Percentiles rank a stretch among this genome's conserved stretches.
These are phyloP conservation scores for Helminthosporium solani DNA, from an alignment of 2,329 filamentous ascomycete genomes.

Conservation along the genomic window DNA sequence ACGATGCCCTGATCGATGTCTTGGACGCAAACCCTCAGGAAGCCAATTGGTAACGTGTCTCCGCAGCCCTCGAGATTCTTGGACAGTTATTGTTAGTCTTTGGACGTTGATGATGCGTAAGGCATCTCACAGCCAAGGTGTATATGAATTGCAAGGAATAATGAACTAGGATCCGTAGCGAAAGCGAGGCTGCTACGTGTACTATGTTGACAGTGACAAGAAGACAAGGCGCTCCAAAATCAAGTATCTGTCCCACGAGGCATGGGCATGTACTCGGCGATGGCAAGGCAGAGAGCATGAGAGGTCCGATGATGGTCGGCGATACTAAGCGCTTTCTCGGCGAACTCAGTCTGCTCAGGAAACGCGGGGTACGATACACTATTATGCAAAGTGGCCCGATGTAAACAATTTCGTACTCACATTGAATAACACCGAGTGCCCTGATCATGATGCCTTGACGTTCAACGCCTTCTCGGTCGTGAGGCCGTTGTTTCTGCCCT, in stretches of 20 bases:
- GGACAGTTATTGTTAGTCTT: neutral
- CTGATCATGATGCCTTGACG: neutral
- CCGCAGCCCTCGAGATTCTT: no score
- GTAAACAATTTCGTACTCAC: neutral
- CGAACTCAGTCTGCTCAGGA: neutral
- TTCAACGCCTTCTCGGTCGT: neutral
- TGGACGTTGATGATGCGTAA: conserved; percentile 4
- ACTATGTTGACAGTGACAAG: neutral
- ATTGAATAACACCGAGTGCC: neutral
- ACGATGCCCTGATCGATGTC: neutral
- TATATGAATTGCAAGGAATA: neutral
- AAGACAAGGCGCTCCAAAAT: neutral
- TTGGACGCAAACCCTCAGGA: neutral
- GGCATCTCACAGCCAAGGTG: neutral
- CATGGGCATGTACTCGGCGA: neutral
- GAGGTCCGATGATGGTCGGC: neutral
- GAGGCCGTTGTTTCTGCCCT: neutral
- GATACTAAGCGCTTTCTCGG: neutral
- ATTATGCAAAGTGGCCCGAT: neutral
- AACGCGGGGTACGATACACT: neutral
- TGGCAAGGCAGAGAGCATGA: neutral
- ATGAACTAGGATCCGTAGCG: conserved; percentile 2
- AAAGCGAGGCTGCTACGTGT: neutral
- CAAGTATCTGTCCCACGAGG: neutral
- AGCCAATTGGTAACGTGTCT: no score